Base-by-base conservation (phyloP, 164 flowering plant genomes). In the Cinnamomum chago region DNA sequence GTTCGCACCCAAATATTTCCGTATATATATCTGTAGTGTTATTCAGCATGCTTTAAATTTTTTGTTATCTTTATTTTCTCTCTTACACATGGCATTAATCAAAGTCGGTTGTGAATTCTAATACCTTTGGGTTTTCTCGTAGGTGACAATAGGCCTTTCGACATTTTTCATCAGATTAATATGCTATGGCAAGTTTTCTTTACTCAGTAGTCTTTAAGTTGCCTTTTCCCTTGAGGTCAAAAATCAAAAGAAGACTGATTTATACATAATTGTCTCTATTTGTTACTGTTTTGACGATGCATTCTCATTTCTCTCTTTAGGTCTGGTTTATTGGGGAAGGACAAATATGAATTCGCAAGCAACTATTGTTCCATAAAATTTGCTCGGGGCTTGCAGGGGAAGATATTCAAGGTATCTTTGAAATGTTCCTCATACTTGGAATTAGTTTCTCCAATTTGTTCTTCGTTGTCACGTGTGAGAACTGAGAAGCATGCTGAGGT, bases 121-220 rank as follows among this genome's bases (percentile, higher is more conserved):
- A 84, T 55, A 62, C 68, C 65, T 72, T 55, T 77, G 81, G 68
- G 71, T 77, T 73, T 82, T 78, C 76, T 86, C 87, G 87, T 91
- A 88, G 95, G 91, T 87, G 96, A 85, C 77, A 77, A 77, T 85
- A 95, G 99, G 87, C 97, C 99, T 7, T 96, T 66, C 79, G 99
- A 96, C 90, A 92, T 96, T 77, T 96, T 86, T 81, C 90, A 93
- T 87, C 99, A 96, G 85, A 88, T 96, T 81, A 85, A 96, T 79
- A 87, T 94, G 82, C 75, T 96, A 74, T 96, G 99, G 99, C 75
- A 84, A 93, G 88, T 84, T 55, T 20, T 55, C 60, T 55, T 55
- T 17, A 20, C 65, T 50, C 73, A 23, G 70, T 58, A 33, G 50
- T 67, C 7, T 33, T 28, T 52, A 58, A 68, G 55, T 9, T 18